These are phyloP conservation scores for Hyphopichia homilentoma DNA, from an alignment of 805 yeast species.

Conservation along the genomic window DNA sequence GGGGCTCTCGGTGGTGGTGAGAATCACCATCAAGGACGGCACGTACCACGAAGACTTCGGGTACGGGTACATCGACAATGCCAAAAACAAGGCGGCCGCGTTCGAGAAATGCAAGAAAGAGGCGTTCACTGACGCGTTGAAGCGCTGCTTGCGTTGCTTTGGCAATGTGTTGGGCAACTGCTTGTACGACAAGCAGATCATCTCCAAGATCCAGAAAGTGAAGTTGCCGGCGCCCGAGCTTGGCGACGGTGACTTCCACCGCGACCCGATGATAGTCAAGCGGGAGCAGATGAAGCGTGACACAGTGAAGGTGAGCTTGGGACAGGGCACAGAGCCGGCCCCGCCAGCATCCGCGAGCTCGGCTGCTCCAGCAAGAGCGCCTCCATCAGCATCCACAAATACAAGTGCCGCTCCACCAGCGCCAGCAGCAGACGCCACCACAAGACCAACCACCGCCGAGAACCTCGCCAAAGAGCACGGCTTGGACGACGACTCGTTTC, in stretches of 20 bases:
- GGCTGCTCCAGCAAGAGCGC: background rate
- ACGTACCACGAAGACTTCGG: conserved; percentile 79
- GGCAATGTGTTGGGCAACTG: conserved; percentile 82
- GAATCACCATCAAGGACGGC: conserved; percentile 76
- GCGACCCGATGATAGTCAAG: conserved; percentile 32
- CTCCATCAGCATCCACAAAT: conserved; percentile 1
- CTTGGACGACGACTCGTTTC: conserved; percentile 31
- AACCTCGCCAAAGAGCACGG: conserved; percentile 1
- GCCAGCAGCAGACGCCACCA: too few relatives aligned
- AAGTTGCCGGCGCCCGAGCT: conserved; percentile 27
- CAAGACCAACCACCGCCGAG: background rate
- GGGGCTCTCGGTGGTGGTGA: conserved; percentile 68
- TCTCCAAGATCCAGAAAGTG: conserved; percentile 47
- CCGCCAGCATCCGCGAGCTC: background rate
- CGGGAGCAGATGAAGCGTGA: conserved; percentile 19
- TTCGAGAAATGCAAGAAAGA: conserved; percentile 79
- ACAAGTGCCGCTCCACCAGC: too few relatives aligned
- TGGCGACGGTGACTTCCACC: conserved; percentile 28
- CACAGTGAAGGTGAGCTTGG: conserved; percentile 2
- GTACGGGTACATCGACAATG: conserved; percentile 68
- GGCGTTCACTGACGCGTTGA: conserved; percentile 81
- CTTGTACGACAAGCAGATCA: conserved; percentile 69
- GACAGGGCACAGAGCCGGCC: background rate
- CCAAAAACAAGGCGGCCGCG: conserved; percentile 66
- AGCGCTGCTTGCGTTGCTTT: conserved; percentile 73